Evolutionary conservation across 2,329 filamentous ascomycete species (phyloP), one percentile per base, ranked within the genome.

Genomic region (Elsinoe batatas): DNA sequence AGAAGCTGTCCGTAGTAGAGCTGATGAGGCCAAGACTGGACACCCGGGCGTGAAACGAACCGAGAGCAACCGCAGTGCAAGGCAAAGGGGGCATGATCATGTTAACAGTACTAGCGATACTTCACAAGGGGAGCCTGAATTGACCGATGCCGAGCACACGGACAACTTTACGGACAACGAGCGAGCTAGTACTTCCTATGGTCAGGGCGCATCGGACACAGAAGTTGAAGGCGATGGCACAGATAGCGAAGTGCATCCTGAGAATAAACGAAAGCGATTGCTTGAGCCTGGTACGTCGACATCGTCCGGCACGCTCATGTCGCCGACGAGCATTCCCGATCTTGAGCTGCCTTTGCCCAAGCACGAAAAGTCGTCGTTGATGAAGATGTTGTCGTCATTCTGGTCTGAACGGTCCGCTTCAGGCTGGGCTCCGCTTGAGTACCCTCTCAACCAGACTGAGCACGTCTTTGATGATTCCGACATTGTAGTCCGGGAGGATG

Each of bases 391-490:
- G 44, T 93, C 90, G 13, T 96, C 91, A 64, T 98, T 98, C 70
- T 98, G 93, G 93, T 94, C 93, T 2, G 94, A 98, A 71, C 83
- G 93, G 54, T 97, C 93, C 47, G 89, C 94, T 20, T 96, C 90
- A 68, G 91, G 91, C 36, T 98, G 93, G 93, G 80, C 86, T 5
- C 82, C 86, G 18, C 79, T 98, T 17, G 93, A 98, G 55, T 98
- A 98, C 64, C 94, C 94, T 2, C 80, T 97, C 40, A 69, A 72
- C 17, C 65, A 86, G 47, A 88, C 85, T 12, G 94, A 98, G 67
- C 93, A 98, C 68, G 91, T 98, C 46, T 98, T 97, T 72, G 88
- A 90, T 54, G 91, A 98, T 71, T 95, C 91, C 5, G 90, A 98
- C 68, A 91, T 98, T 60, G 95, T 98, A 62, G 90, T 98, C 36